Evolutionary conservation across 176 grass and related monocot species (phyloP).

Genomic region (Carex cristatella): DNA sequence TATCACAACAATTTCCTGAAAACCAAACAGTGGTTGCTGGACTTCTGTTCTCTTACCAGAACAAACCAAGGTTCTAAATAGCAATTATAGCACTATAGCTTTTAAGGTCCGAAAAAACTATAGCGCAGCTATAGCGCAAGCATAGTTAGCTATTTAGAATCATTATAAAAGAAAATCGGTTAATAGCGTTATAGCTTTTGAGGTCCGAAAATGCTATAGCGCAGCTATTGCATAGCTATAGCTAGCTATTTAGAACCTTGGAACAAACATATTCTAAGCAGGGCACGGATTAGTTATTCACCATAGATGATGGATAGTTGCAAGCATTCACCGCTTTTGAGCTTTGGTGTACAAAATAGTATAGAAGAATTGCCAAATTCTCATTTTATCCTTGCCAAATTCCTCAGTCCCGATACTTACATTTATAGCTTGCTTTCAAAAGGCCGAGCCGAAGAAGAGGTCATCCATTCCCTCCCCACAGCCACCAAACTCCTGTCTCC

Average conservation of each 20-base stretch:
- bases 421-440: constrained; percentile 17
- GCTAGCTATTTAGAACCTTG: too few species aligned
- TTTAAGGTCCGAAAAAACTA: too few species aligned
- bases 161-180: too few species aligned
- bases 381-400: neutral
- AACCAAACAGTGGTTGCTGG: neutral
- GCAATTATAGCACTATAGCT: too few species aligned
- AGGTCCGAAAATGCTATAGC: too few species aligned
- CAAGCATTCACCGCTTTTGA: neutral
- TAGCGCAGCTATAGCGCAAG: too few species aligned
- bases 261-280: neutral
- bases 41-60: neutral
- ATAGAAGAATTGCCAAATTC: neutral
- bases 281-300: neutral
- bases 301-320: too few species aligned
- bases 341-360: neutral
- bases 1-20: neutral
- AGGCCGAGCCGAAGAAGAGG: neutral
- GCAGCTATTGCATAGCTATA: too few species aligned
- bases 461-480: constrained; percentile 48
- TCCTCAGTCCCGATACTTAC: too few species aligned
- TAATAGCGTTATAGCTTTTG: too few species aligned
- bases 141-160: too few species aligned
- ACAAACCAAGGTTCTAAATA: neutral
- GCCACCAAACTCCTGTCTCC: constrained; percentile 28